Base-by-base conservation (phyloP, 2,329 filamentous ascomycete genomes). In the Pseudogymnoascus sp. region DNA sequence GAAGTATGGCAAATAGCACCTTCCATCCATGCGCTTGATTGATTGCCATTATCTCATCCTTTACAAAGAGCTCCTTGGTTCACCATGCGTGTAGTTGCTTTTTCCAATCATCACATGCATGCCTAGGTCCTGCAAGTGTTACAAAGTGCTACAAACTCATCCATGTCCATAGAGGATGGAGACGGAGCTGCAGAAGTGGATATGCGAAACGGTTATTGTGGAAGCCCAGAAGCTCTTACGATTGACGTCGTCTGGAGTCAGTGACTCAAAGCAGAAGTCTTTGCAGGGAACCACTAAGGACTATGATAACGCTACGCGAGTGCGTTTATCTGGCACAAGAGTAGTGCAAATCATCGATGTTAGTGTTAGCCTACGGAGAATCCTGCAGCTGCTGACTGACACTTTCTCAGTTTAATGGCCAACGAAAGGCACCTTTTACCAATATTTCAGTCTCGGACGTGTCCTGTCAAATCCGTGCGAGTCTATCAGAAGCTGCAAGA, bases 301-400 rank as follows among this genome's bases (percentile, higher is more conserved):
- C 16, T 8, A 35, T 56, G 50, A 56, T 19, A 19, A 19, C 14
- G n/a, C 29, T 56, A 33, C 33, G 7, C 50, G 11, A 56, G 50
- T 56, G 50, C 50, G 33, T 4, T 33, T 56, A 35, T 56, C 50
- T 33, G 50, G 50, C 50, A 56, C 50, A 56, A 56, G 50, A 56
- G 7, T 13, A 33, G 29, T 56, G 6, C 50, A 56, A n/a, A 56
- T 56, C 4, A 56, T 56, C 7, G 50, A 56, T 56, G 50, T 56
- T 29, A 56, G 50, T 56, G 29, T 33, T 33, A 6, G 8, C 50
- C 19, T 10, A 19, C 16, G 29, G 16, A 33, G n/a, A 13, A 35
- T 19, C n/a, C n/a, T 56, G 50, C 10, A 35, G 16, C 16, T 56
- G 29, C 13, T 21, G 29, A 35, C 50, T 56, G 29, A 56, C 35